These are phyloP conservation scores for Curvularia eragrostidis DNA, from an alignment of 2,329 filamentous ascomycete species.

Conservation along the genomic window DNA sequence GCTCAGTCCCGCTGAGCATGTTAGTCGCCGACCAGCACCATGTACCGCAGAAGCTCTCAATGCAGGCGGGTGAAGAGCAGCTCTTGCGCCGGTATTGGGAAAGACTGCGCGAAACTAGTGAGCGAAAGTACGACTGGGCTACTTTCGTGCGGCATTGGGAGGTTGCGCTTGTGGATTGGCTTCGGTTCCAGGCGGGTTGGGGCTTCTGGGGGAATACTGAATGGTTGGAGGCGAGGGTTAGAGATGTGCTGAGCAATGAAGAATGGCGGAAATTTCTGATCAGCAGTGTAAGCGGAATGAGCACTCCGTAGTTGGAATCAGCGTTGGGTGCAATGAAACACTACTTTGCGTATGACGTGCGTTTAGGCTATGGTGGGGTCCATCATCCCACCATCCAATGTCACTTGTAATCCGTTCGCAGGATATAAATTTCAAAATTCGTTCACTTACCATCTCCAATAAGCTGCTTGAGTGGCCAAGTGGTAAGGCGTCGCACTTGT, in stretches of 20 bases:
- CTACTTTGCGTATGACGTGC: neutral
- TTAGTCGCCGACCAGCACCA: conserved; percentile 47
- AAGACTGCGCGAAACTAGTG: conserved; percentile 43
- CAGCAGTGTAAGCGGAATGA: conserved; percentile 16
- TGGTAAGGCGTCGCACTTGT: conserved; percentile 38
- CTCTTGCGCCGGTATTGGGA: conserved; percentile 61
- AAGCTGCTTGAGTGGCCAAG: conserved; percentile 27
- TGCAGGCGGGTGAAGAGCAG: conserved; percentile 59
- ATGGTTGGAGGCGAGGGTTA: conserved; percentile 44
- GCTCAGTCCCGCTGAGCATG: conserved; percentile 65
- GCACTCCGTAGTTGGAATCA: neutral
- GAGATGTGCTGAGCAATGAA: conserved; percentile 35
- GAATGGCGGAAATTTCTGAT: conserved; percentile 29
- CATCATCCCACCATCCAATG: too few species aligned
- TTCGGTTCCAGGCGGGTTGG: conserved; percentile 54
- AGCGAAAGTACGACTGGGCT: conserved; percentile 60
- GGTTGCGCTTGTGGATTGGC: conserved; percentile 71
- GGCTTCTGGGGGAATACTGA: conserved; percentile 48
- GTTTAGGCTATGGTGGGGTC: too few species aligned
- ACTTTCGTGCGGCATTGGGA: conserved; percentile 68
- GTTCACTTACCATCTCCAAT: neutral
- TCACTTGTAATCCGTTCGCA: too few species aligned
- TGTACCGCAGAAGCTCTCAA: conserved; percentile 52
- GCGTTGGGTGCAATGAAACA: neutral
- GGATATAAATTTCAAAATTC: too few species aligned